Evolutionary conservation across 2,329 filamentous ascomycete genomes (phyloP), one percentile per base, ranked within the genome.

Genomic region (Malbranchea cinnamomea): DNA sequence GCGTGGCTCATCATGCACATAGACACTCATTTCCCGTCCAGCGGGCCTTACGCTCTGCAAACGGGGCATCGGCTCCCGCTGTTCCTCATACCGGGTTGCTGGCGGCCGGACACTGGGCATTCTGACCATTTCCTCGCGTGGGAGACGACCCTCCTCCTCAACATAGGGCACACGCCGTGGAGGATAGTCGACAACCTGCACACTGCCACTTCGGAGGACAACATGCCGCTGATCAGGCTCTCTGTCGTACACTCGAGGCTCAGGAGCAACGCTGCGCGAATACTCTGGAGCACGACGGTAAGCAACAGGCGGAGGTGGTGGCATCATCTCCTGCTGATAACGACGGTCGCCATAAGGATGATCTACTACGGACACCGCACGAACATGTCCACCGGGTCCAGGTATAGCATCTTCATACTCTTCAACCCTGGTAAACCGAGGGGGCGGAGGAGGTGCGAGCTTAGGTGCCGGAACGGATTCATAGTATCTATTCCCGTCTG

Each of bases 401-500:
- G 40, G 45, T 4, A 40, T 33, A 22, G 38, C 45, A 21, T 54
- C 55, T 10, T 52, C 45, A 27, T 54, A 57, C 6, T 47, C 34
- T 19, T 57, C 53, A 31, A 35, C 34, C 29, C 44, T 48, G 3
- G 49, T 37, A 17, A 50, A 37, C 26, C 50, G 47, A 20, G 42
- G 52, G 31, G 50, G 37, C 33, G 31, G 39, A 18, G 41, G 41
- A n/a, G 42, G 51, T 11, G 42, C 52, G 33, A 50, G 29, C 31
- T 48, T 43, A 10, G 56, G 50, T 8, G 51, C 46, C 21, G 59
- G 50, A 4, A 67, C 53, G 23, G 63, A 61, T 38, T 72, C 69
- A 37, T 71, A 70, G 56, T 85, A 94, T 48, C 82, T 74, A 49
- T 81, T 80, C 23, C 84, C 84, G 52, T 75, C 81, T 37, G 80